A percentile compares a stretch with the other conserved stretches of the same genome.
Evolutionary conservation across 148 eudicot genomes (phyloP).

Genomic region (Rhododendron kiyosumense): DNA sequence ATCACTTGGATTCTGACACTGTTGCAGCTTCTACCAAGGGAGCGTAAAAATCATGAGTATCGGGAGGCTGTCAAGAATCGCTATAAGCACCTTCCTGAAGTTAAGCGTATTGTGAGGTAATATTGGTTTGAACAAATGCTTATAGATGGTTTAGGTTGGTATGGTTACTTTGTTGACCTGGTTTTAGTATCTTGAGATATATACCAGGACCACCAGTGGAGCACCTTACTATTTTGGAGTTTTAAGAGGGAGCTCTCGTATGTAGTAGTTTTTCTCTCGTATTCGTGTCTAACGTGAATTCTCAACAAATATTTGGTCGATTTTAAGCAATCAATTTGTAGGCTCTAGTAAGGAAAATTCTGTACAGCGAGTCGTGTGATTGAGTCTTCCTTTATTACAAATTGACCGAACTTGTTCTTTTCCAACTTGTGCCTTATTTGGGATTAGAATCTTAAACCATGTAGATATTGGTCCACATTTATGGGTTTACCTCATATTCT

Average conservation of each 20-base stretch:
- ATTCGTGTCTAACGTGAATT: not conserved
- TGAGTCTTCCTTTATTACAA: not conserved
- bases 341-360: no score
- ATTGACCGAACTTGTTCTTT: not conserved
- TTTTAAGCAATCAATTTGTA: not conserved
- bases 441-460: not conserved
- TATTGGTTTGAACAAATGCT: not conserved
- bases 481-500: not conserved
- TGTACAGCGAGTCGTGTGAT: not conserved
- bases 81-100: conserved; percentile 81
- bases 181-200: not conserved
- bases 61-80: conserved; percentile 72
- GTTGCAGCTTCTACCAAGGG: conserved; percentile 86
- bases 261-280: not conserved
- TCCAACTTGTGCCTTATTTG: not conserved
- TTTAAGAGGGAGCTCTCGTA: not conserved
- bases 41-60: conserved; percentile 78
- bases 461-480: not conserved
- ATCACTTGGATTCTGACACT: conserved; percentile 5
- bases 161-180: not conserved
- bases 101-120: conserved; percentile 83
- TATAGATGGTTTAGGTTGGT: not conserved
- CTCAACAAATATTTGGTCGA: not conserved
- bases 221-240: not conserved
- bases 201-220: not conserved